Evolutionary conservation across 139 green algal genomes (phyloP), one percentile per base, ranked within the genome.

Genomic region (Chlorella sorokiniana): DNA sequence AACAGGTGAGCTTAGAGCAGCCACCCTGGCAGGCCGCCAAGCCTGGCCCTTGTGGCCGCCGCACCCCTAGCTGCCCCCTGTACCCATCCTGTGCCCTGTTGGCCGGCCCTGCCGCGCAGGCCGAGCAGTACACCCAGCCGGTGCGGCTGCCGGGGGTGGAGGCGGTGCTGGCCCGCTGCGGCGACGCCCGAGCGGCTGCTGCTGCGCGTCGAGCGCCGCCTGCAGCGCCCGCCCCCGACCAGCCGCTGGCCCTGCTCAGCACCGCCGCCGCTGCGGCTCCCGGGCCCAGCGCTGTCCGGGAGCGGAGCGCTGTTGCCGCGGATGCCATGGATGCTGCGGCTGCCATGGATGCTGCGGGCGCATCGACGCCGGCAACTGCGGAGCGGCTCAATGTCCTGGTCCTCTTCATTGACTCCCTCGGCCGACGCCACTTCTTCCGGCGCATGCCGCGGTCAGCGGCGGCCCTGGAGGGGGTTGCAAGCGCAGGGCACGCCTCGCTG

Each of bases 361-460:
- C 69, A 33, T 42, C 38, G 18, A 31, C 37, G 37, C 37, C 67
- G 20, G n/a, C 69, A 45, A 5, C 31, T 4, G 48, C 42, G 9
- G 51, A 45, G 35, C 23, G 52, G 51, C 51, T 79, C 7, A 79
- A 69, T 4, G 52, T 79, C 23, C 51, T 79, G 38, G 25, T 79
- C 10, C 27, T 79, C 11, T 79, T 79, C 35, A 52, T 79, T 3
- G 72, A 79, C 52, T 79, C 72, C 23, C 35, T 79, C 1, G 51
- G 51, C 35, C 72, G 72, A 8, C 72, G 72, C 35, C 72, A 79
- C 72, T 79, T 79, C 52, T 79, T 79, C 72, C 72, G 72, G 8
- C 72, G 72, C 51, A 79, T 79, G 72, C 72, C 72, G 23, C 31
- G 38, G 35, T 51, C 72, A 2, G 72, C 72, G 35, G 72, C 72